These are phyloP conservation scores for Tetrahymena thermophila DNA, from an alignment of 73 alveolate genomes.

Conservation along the genomic window DNA sequence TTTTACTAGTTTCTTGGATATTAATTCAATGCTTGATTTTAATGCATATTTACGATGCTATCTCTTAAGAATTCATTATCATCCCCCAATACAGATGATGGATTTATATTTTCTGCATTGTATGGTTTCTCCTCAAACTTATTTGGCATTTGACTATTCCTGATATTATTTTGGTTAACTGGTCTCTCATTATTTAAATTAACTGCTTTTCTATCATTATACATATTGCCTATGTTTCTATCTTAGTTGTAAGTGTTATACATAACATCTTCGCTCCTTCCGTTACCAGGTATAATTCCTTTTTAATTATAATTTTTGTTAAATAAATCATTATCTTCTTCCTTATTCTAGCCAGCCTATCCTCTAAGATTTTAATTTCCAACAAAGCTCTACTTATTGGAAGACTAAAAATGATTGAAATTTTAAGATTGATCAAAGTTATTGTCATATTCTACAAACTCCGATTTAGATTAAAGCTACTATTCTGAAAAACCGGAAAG, in stretches of 20 bases:
- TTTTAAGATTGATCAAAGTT: background rate
- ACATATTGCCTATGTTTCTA: background rate
- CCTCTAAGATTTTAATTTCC: background rate
- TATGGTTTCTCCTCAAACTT: background rate
- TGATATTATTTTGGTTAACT: background rate
- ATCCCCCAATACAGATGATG: background rate
- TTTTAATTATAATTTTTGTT: background rate
- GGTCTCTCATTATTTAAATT: background rate
- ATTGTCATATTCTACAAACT: background rate
- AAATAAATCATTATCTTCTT: background rate
- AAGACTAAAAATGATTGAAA: background rate
- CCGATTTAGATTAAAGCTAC: background rate
- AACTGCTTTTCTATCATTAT: background rate
- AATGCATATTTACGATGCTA: background rate
- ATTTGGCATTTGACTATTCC: background rate
- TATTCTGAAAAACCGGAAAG: background rate
- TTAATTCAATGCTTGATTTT: background rate
- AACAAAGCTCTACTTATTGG: background rate
- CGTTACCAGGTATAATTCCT: background rate
- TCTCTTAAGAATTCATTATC: background rate
- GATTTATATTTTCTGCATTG: background rate
- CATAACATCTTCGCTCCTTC: background rate
- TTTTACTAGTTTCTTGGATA: background rate
- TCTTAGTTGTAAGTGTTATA: background rate
- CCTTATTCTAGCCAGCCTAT: background rate